Evolutionary conservation across 1,284 basidiomycete genomes (phyloP).

Genomic region (Pseudozyma thailandica): DNA sequence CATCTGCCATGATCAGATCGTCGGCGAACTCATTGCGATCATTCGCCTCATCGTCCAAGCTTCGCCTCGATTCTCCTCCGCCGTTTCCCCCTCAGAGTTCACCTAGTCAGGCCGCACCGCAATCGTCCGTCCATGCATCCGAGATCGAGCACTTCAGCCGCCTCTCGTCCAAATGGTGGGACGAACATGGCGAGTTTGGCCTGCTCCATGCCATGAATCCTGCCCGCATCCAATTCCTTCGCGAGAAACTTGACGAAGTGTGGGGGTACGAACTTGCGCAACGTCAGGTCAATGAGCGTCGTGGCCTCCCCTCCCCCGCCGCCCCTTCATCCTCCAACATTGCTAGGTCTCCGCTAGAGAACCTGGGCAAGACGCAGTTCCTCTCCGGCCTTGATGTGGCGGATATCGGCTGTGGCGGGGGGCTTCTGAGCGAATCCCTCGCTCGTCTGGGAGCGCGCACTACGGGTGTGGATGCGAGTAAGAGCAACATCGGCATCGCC

Average conservation of each 20-base stretch:
- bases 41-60: constrained; percentile 37
- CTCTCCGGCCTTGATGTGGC: constrained; percentile 76
- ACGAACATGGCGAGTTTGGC: constrained; percentile 89
- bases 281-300: constrained; percentile 24
- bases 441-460: constrained; percentile 87
- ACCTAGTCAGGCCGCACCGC: not conserved
- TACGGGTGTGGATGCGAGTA: constrained; percentile 88
- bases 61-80: constrained; percentile 33
- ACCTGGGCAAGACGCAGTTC: constrained; percentile 59
- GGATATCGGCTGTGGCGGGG: constrained; percentile 95
- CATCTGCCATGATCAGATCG: not conserved
- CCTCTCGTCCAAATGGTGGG: constrained; percentile 95
- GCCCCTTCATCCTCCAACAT: constrained; percentile 42
- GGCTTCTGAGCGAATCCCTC: constrained; percentile 90
- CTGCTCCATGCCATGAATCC: constrained; percentile 97
- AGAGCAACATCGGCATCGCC: constrained; percentile 86
- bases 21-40: constrained; percentile 3
- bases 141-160: constrained; percentile 85
- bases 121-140: constrained; percentile 52
- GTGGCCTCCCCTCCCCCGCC: constrained; percentile 59
- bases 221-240: constrained; percentile 83
- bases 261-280: constrained; percentile 59
- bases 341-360: constrained; percentile 66
- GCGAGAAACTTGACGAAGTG: constrained; percentile 75
- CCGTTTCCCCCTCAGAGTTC: not conserved